Evolutionary conservation across 495 filamentous ascomycete species (phyloP).

Genomic region (Chlorociboria aeruginascens): DNA sequence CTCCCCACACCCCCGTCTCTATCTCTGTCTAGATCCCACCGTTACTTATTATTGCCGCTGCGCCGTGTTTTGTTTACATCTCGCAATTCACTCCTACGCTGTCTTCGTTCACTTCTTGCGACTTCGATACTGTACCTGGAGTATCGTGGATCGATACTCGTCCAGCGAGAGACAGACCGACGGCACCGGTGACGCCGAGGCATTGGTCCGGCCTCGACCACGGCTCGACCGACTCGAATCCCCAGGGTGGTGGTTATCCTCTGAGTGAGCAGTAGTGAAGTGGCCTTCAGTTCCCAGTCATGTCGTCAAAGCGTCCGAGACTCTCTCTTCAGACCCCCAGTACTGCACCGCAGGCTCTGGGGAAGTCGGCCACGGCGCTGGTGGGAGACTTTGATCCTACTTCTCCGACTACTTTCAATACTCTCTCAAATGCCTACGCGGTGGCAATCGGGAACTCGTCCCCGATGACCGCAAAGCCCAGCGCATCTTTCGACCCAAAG

Average conservation of each 20-base stretch:
- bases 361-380: conserved; percentile 42
- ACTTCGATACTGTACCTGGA: too few species aligned
- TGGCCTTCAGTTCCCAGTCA: background rate
- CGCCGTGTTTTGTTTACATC: too few species aligned
- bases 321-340: conserved; percentile 54
- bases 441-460: conserved; percentile 53
- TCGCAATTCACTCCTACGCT: too few species aligned
- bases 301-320: conserved; percentile 50
- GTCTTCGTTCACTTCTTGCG: too few species aligned
- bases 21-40: background rate
- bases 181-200: too few species aligned
- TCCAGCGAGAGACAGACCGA: too few species aligned
- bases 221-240: too few species aligned
- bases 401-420: conserved; percentile 73
- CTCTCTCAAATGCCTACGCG: conserved; percentile 68
- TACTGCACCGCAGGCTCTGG: conserved; percentile 31
- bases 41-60: too few species aligned
- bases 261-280: too few species aligned
- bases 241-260: too few species aligned
- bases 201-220: too few species aligned
- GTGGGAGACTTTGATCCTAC: conserved; percentile 47
- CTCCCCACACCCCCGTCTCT: background rate
- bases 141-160: too few species aligned
- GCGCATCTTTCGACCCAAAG: conserved; percentile 26
- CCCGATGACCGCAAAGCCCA: conserved; percentile 23